Evolutionary conservation across 2,329 filamentous ascomycete genomes (phyloP), one percentile per base, ranked within the genome.

Genomic region (Diaporthe vexans): DNA sequence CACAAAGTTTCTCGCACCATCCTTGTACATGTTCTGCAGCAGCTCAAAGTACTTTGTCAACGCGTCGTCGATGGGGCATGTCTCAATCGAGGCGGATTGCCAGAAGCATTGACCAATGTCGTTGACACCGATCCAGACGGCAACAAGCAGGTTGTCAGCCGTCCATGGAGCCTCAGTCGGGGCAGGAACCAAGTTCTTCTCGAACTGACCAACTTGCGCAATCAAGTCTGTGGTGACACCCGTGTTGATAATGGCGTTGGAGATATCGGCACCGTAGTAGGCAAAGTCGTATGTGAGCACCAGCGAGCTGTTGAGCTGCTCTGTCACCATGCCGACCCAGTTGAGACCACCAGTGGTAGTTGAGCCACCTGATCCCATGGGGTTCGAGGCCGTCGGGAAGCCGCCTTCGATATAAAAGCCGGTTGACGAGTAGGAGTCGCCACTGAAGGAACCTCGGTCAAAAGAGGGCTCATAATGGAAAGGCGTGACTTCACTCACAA

Each of bases 401-500:
- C 73, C 74, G 9, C 74, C 74, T 33, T 75, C 74, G 24, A 75
- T 75, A 37, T 74, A 75, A 26, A 75, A 75, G 65, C 74, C 74
- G 51, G 71, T 75, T 21, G 74, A 75, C 9, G 74, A 75, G 72
- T 75, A 75, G 17, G 74, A 75, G 24, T 75, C 74, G 33, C 74
- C 74, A 26, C 74, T 75, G 24, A 1, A 33, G 1, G 33, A 11
- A 7, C 17, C 15, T 2, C 1, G 4, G 17, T 75, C 15, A 75
- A 57, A 33, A 26, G 26, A 10, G 35, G 6, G 57, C 4, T 13
- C 21, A 15, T 26, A 15, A n/a, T 29, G 5, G 7, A 46, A 5
- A 13, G 24, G 0, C 21, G 33, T 17, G 19, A 4, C 5, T 9
- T 33, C 5, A 74, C 74, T 69, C 19, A 75, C 74, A 75, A 75